These are phyloP conservation scores for Xerocomellus amylosporus DNA, from an alignment of 768 basidiomycete genomes.

Conservation along the genomic window DNA sequence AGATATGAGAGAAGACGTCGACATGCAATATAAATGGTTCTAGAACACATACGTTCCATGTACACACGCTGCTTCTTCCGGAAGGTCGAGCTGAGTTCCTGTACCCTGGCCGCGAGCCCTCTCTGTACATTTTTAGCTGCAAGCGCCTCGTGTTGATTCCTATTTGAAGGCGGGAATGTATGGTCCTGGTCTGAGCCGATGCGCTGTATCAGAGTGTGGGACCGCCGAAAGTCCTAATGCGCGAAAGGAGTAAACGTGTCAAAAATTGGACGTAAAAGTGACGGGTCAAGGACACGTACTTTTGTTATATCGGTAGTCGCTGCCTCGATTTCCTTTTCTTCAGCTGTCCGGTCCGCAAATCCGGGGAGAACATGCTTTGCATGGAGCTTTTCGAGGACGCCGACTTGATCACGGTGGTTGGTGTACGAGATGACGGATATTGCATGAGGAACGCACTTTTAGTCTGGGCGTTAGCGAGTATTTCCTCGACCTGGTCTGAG, in stretches of 20 bases:
- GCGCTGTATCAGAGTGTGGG: constrained; percentile 57
- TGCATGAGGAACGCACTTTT: constrained; percentile 62
- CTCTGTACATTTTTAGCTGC: constrained; percentile 94
- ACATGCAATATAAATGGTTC: constrained; percentile 1
- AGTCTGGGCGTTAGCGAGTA: constrained; percentile 61
- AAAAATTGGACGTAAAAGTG: constrained; percentile 1
- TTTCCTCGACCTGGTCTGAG: constrained; percentile 83
- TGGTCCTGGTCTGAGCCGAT: constrained; percentile 61
- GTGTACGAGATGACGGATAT: constrained; percentile 9
- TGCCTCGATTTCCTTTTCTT: constrained; percentile 91
- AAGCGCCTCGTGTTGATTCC: constrained; percentile 49
- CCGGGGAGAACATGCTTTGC: constrained; percentile 95
- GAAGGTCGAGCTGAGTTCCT: constrained; percentile 87
- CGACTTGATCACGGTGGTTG: constrained; percentile 50
- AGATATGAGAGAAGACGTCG: constrained; percentile 18
- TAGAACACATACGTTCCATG: constrained; percentile 81
- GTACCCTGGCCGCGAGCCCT: constrained; percentile 92
- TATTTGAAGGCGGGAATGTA: constrained; percentile 57
- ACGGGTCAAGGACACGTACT: constrained; percentile 41
- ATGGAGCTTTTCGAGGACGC: constrained; percentile 90
- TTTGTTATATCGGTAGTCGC: constrained; percentile 86
- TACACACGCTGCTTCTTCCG: constrained; percentile 98
- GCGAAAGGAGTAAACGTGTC: constrained; percentile 9
- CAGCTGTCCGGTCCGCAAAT: constrained; percentile 89
- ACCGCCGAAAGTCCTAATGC: constrained; percentile 38